phyloP scores from a whole-genome alignment of 805 yeast species.

The Brettanomyces sp. region DNA sequence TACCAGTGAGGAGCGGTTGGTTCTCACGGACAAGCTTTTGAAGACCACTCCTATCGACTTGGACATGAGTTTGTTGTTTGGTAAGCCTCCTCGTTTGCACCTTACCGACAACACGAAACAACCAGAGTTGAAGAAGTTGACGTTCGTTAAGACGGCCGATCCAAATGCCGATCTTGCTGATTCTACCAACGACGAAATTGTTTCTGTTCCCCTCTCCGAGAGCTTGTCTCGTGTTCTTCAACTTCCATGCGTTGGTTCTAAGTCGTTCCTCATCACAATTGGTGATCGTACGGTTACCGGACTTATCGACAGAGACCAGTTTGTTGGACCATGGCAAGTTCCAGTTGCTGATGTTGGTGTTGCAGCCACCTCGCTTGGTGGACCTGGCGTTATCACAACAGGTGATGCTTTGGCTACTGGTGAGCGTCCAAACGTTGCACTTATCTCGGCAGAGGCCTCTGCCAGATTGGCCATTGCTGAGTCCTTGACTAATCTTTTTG shows the following conservation, averaged over 20 bases:
- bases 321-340: conserved; percentile 99
- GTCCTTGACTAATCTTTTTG: conserved; percentile 76
- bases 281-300: conserved; percentile 99
- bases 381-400: conserved; percentile 44
- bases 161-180: conserved; percentile 33
- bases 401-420: conserved; percentile 99
- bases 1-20: conserved; percentile 72
- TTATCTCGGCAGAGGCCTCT: conserved; percentile 80
- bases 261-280: conserved; percentile 90
- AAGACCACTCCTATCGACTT: conserved; percentile 86
- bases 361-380: conserved; percentile 83
- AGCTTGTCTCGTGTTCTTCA: conserved; percentile 62
- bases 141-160: conserved; percentile 19
- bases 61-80: conserved; percentile 90
- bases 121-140: conserved; percentile 36
- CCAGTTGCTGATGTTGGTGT: conserved; percentile 99
- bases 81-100: conserved; percentile 95
- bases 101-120: conserved; percentile 60
- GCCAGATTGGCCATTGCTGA: conserved; percentile 96
- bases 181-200: conserved; percentile 63
- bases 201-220: conserved; percentile 57
- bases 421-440: conserved; percentile 85
- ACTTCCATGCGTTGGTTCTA: conserved; percentile 91
- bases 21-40: conserved; percentile 70
- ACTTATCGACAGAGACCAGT: conserved; percentile 91